These are phyloP conservation scores for Wallacemonas collosoma DNA, from an alignment of 208 protist genomes.

Conservation along the genomic window DNA sequence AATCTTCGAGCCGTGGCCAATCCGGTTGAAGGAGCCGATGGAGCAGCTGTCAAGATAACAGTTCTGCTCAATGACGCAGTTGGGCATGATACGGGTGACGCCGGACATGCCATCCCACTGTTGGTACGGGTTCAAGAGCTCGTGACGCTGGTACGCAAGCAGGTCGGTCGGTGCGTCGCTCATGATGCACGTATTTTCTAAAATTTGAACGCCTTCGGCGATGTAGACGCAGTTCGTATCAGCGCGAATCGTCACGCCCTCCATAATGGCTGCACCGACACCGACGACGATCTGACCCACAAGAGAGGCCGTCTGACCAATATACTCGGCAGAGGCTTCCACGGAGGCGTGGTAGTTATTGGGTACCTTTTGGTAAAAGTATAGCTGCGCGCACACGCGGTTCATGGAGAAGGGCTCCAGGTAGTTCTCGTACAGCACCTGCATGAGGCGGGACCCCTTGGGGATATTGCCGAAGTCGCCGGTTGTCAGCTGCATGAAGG, in stretches of 20 bases:
- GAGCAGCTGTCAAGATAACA: slow-evolving; percentile 89
- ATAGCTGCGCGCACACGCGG: slow-evolving; percentile 84
- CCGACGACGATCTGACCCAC: slow-evolving; percentile 82
- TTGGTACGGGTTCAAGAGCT: slow-evolving; percentile 88
- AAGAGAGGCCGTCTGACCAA: slow-evolving; percentile 80
- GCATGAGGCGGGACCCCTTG: slow-evolving; percentile 75
- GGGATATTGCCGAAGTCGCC: slow-evolving; percentile 64
- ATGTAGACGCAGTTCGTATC: slow-evolving; percentile 90
- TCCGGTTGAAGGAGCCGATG: slow-evolving; percentile 87
- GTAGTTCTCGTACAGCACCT: slow-evolving; percentile 90
- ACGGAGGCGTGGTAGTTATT: slow-evolving; percentile 89
- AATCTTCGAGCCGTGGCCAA: slow-evolving; percentile 88
- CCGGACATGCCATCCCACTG: slow-evolving; percentile 89
- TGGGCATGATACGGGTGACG: slow-evolving; percentile 75
- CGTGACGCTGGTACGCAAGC: slow-evolving; percentile 82
- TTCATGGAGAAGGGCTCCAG: slow-evolving; percentile 90
- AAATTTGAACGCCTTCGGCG: slow-evolving; percentile 80
- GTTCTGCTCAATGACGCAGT: slow-evolving; percentile 87
- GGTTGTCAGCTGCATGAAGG: slow-evolving; percentile 66
- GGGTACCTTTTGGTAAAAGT: slow-evolving; percentile 84
- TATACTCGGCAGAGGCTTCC: slow-evolving; percentile 78
- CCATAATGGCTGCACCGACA: slow-evolving; percentile 80
- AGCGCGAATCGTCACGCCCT: slow-evolving; percentile 81
- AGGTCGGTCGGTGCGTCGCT: slow-evolving; percentile 84
- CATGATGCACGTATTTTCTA: slow-evolving; percentile 90